Percentiles rank a stretch among this genome's conserved stretches.
phyloP scores from a whole-genome alignment of 306 rosid species.

The Cucurbita moschata region DNA sequence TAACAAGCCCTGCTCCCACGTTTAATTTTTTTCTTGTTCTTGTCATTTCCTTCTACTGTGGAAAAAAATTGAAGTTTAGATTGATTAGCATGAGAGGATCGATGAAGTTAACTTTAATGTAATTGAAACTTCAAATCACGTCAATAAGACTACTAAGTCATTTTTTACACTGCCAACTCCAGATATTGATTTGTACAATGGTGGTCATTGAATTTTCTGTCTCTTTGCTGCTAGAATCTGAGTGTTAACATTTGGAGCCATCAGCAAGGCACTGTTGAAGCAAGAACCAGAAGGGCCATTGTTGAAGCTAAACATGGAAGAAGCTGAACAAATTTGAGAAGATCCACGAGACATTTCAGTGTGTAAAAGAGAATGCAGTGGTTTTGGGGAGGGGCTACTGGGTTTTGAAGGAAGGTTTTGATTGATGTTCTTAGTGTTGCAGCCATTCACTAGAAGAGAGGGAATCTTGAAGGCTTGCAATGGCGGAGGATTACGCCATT shows the following conservation, averaged over 20 bases:
- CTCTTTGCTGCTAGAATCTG: slow-evolving; percentile 24
- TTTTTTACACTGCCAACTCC: slow-evolving; percentile 29
- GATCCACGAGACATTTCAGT: slow-evolving; percentile 10
- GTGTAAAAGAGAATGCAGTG: slow-evolving; percentile 8
- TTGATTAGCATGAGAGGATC: not conserved
- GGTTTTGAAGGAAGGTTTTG: slow-evolving; percentile 4
- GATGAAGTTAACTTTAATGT: slow-evolving; percentile 9
- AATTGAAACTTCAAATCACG: slow-evolving; percentile 18
- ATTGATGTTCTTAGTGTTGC: slow-evolving; percentile 7
- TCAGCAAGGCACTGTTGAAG: slow-evolving; percentile 12
- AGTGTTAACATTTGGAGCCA: slow-evolving; percentile 16
- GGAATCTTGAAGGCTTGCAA: slow-evolving; percentile 31
- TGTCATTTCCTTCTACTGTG: not conserved
- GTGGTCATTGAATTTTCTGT: slow-evolving; percentile 29
- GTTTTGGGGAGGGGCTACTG: not conserved
- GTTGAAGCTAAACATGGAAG: slow-evolving; percentile 31
- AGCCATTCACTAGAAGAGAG: slow-evolving; percentile 21
- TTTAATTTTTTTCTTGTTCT: not conserved
- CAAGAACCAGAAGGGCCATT: slow-evolving; percentile 16
- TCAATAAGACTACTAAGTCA: slow-evolving; percentile 25
- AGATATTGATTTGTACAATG: slow-evolving; percentile 6
- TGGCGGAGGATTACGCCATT: slow-evolving; percentile 70
- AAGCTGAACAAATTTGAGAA: slow-evolving; percentile 42
- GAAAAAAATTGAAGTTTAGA: not conserved
- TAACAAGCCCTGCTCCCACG: not conserved